Evolutionary conservation across 345 rosid genomes (phyloP).

Genomic region (Pistacia atlantica): DNA sequence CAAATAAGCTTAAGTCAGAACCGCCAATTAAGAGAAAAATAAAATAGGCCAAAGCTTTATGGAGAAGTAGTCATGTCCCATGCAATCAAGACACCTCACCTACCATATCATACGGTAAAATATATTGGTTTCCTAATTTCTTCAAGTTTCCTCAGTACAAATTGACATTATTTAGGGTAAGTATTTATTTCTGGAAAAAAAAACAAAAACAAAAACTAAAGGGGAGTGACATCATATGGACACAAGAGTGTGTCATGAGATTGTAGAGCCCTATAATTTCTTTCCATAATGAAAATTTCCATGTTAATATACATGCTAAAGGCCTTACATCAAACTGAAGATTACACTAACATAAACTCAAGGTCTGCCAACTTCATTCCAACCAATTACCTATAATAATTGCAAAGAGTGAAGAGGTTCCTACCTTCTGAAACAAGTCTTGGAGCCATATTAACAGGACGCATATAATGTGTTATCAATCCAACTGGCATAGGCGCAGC

Average conservation of each 20-base stretch:
- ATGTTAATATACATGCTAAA: background rate
- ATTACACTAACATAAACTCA: background rate
- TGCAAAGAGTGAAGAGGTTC: constrained; percentile 1
- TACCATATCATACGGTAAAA: background rate
- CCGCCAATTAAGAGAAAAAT: background rate
- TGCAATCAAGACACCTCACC: background rate
- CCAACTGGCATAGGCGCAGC: constrained; percentile 78
- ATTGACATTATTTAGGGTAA: background rate
- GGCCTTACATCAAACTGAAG: background rate
- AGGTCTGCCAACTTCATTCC: background rate
- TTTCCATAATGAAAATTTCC: background rate
- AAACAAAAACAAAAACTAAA: background rate
- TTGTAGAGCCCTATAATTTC: background rate
- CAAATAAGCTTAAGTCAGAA: background rate
- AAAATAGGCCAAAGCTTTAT: background rate
- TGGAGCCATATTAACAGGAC: constrained; percentile 82
- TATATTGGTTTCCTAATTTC: background rate
- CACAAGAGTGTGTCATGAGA: background rate
- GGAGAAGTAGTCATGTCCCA: background rate
- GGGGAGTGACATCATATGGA: background rate
- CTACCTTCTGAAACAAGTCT: constrained; percentile 84
- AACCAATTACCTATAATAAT: constrained; percentile 9
- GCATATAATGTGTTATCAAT: constrained; percentile 85
- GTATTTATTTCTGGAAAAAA: background rate
- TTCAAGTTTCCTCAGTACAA: background rate